A percentile compares a stretch with the other conserved stretches of the same genome.
phyloP scores from a whole-genome alignment of 1,284 basidiomycete genomes.

The Limonomyces culmigenus region DNA sequence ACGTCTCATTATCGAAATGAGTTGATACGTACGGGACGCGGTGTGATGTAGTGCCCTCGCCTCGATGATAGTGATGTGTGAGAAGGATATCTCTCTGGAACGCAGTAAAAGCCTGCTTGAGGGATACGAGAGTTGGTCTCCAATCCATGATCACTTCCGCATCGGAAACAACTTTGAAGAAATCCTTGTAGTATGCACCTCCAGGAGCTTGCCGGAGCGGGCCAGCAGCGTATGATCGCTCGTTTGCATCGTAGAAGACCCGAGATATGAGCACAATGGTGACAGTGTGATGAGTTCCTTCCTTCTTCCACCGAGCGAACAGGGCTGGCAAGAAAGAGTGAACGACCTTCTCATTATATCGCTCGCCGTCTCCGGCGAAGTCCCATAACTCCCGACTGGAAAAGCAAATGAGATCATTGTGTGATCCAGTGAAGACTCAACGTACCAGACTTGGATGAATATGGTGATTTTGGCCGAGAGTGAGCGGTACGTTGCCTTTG shows the following conservation, averaged over 20 bases:
- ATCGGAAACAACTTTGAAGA: slow-evolving; percentile 89
- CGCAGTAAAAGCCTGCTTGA: slow-evolving; percentile 80
- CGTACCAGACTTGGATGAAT: slow-evolving; percentile 91
- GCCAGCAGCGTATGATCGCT: slow-evolving; percentile 63
- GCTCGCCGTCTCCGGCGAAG: slow-evolving; percentile 91
- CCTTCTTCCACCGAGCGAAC: slow-evolving; percentile 68
- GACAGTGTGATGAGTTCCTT: slow-evolving; percentile 82
- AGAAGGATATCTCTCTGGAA: slow-evolving; percentile 81
- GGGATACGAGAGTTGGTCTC: slow-evolving; percentile 69
- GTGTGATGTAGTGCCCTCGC: slow-evolving; percentile 21
- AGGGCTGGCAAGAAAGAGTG: slow-evolving; percentile 82
- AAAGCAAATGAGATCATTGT: no score
- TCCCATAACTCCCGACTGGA: slow-evolving; percentile 97
- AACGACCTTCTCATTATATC: slow-evolving; percentile 92
- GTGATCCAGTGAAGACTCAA: no score
- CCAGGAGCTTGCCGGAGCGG: slow-evolving; percentile 60
- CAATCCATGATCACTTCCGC: slow-evolving; percentile 80
- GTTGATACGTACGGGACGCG: no score
- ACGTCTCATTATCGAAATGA: no score
- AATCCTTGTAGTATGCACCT: slow-evolving; percentile 84
- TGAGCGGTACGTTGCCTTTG: slow-evolving; percentile 82
- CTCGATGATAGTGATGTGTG: slow-evolving; percentile 70
- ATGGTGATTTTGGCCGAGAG: slow-evolving; percentile 84
- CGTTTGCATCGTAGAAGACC: slow-evolving; percentile 78
- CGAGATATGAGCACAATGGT: slow-evolving; percentile 92